phyloP scores from a whole-genome alignment of 306 rosid species.

The Leucaena leucocephala region DNA sequence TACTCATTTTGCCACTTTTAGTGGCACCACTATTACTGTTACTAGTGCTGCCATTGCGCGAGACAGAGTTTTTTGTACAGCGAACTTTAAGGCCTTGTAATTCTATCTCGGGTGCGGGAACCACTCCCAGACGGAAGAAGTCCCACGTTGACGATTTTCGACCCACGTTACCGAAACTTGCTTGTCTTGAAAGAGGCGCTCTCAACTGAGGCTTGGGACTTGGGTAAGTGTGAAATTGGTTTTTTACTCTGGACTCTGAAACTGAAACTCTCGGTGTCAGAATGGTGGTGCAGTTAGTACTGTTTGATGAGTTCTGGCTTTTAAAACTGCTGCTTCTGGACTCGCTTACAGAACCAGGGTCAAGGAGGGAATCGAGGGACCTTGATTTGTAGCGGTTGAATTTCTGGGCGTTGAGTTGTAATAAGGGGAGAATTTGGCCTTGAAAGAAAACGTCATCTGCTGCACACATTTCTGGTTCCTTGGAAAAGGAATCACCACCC shows the following conservation, averaged over 20 bases:
- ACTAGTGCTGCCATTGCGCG: conserved; percentile 41
- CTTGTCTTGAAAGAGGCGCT: conserved; percentile 40
- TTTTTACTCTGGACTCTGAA: conserved; percentile 43
- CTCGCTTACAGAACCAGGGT: conserved; percentile 34
- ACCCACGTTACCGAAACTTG: conserved; percentile 40
- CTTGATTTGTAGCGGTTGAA: conserved; percentile 36
- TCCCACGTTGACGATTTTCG: conserved; percentile 66
- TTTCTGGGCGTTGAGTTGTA: conserved; percentile 4
- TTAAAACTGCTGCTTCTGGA: conserved; percentile 57
- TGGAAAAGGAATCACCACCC: conserved; percentile 30
- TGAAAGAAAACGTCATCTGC: conserved; percentile 79
- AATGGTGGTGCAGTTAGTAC: conserved; percentile 37
- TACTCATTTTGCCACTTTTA: conserved; percentile 16
- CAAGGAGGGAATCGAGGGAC: conserved; percentile 45
- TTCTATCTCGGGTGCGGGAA: conserved; percentile 63
- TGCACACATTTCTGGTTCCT: conserved; percentile 58
- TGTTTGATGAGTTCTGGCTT: conserved; percentile 54
- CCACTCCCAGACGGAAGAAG: conserved; percentile 63
- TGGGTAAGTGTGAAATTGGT: conserved; percentile 56
- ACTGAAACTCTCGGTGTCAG: conserved; percentile 40
- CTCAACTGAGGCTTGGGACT: conserved; percentile 68
- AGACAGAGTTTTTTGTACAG: conserved; percentile 36
- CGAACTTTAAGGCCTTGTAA: conserved; percentile 55
- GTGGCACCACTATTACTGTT: conserved; percentile 17
- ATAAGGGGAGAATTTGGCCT: conserved; percentile 70